phyloP scores from a whole-genome alignment of 306 rosid genomes.

The Vicia faba region DNA sequence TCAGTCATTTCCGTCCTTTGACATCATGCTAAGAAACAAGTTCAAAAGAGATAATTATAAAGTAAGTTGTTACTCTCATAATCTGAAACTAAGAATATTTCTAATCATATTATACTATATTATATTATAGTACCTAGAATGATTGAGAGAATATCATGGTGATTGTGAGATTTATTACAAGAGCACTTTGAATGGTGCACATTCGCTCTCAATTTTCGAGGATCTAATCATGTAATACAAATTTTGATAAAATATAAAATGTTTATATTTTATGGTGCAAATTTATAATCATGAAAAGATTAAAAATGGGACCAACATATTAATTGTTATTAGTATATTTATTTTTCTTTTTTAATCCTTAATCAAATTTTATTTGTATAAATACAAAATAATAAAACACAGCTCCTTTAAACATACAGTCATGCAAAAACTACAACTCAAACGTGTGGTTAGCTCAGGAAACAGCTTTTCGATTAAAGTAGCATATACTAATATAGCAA shows the following conservation, averaged over 20 bases:
- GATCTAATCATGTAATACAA: background rate
- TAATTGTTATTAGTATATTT: too few relatives aligned
- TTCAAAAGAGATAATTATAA: conserved; percentile 10
- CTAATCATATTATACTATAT: conserved; percentile 4
- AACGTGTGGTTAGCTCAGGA: too few relatives aligned
- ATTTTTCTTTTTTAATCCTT: too few relatives aligned
- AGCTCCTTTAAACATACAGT: too few relatives aligned
- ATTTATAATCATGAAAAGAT: background rate
- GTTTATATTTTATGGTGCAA: background rate
- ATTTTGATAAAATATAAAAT: background rate
- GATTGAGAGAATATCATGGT: conserved; percentile 3
- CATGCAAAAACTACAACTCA: too few relatives aligned
- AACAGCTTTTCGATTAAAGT: too few relatives aligned
- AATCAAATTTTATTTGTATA: too few relatives aligned
- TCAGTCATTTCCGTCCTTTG: conserved; percentile 3
- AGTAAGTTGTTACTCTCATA: background rate
- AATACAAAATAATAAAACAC: too few relatives aligned
- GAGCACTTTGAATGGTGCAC: background rate
- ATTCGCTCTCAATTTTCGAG: background rate
- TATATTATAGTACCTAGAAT: background rate
- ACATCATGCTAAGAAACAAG: conserved; percentile 29
- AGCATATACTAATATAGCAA: too few relatives aligned
- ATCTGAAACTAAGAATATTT: conserved; percentile 25
- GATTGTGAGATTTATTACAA: background rate
- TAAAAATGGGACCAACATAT: background rate